Conservation (phyloP, 345 rosid genomes). For the Camelina neglecta region DNA sequence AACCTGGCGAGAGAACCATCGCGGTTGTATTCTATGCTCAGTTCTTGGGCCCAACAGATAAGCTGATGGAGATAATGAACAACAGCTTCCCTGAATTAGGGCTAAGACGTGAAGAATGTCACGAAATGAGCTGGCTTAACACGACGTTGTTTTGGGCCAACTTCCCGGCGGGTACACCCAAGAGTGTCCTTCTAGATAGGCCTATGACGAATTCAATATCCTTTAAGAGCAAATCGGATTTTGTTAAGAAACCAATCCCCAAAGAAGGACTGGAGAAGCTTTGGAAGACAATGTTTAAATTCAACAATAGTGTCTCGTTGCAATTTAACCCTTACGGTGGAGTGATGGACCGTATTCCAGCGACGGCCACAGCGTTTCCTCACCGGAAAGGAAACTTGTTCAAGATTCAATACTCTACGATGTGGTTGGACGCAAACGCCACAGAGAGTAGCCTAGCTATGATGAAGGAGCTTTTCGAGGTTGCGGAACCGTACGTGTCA, state of each 20-base stretch:
- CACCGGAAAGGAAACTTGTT: conserved; percentile 54
- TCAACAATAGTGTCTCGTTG: conserved; percentile 40
- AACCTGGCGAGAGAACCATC: conserved; percentile 40
- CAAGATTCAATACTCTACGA: conserved; percentile 44
- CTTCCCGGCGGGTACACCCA: conserved; percentile 32
- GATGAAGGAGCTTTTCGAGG: conserved; percentile 46
- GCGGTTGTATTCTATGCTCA: conserved; percentile 39
- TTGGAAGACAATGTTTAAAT: conserved; percentile 45
- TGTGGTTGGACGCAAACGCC: conserved; percentile 41
- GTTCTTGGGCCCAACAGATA: conserved; percentile 48
- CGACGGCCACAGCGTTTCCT: conserved; percentile 53
- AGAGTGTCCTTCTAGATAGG: conserved; percentile 24
- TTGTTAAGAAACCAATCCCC: conserved; percentile 51
- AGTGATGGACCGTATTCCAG: conserved; percentile 50
- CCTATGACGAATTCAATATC: neutral
- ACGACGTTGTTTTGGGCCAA: conserved; percentile 41
- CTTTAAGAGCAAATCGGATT: conserved; percentile 48
- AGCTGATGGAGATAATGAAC: conserved; percentile 40
- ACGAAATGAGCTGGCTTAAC: conserved; percentile 52
- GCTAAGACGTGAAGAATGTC: conserved; percentile 39
- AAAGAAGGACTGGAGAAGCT: conserved; percentile 44
- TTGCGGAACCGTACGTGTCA: conserved; percentile 50
- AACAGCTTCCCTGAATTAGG: conserved; percentile 46
- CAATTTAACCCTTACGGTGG: conserved; percentile 59
- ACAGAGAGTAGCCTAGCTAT: conserved; percentile 31